Evolutionary conservation across 108 stramenopile genomes (phyloP), one percentile per base, ranked within the genome.

Genomic region (Poteriospumella lacustris): DNA sequence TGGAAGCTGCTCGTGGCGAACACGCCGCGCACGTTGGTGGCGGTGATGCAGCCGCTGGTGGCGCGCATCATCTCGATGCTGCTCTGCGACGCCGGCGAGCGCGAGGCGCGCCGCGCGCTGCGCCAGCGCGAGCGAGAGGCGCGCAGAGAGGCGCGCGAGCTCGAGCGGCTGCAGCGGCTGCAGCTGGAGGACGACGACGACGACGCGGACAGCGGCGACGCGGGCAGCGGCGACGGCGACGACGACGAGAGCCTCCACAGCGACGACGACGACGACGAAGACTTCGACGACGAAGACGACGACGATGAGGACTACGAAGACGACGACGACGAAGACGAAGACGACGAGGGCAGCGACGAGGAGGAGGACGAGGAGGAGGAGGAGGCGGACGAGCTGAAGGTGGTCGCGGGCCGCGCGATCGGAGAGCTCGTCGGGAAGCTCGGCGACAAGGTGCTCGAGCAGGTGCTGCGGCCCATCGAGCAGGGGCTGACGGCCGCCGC

Each of bases 1-100:
- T 99, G 97, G 97, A 99, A 99, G 89, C 92, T 93, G 38, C 91
- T 97, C 31, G 96, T 98, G 2, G 89, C 88, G 60, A 95, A 97
- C 69, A 97, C 96, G 9, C 93, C 93, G 0, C 83, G 95, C 47
- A 91, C 92, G 0, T 80, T 99, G 58, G 85, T 91, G 44, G 96
- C 98, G 79, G 95, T 99, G 73, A 89, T 98, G 39, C 92, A 89
- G 1, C 82, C 88, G 34, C 83, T 99, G 67, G 93, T 97, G 38
- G 83, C 81, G 58, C 90, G 89, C 58, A 86, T 99, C 60, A 93
- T 99, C 24, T 59, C 76, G 33, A 81, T 89, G 43, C 87, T 97
- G 68, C 89, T 93, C 70, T 47, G 44, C 9, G 44, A 47, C 44
- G 5, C 9, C 15, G 15, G 44, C 5, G 15, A 47, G 15, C 5